Conservation (phyloP, 2,329 filamentous ascomycete genomes). For the Colletotrichum sansevieriae region DNA sequence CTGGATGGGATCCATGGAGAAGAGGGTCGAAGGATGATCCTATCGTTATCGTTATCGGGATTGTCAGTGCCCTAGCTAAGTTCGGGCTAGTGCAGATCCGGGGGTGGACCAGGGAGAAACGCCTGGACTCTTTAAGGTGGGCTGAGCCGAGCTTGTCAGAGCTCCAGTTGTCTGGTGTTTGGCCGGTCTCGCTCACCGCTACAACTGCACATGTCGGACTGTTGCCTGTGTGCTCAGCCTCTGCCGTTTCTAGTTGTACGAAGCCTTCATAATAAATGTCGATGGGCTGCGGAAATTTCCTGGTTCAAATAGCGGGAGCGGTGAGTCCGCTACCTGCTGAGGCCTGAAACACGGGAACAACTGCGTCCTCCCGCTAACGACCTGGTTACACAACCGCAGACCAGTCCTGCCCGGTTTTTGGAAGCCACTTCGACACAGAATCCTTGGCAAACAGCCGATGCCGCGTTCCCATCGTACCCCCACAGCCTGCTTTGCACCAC, state of each 20-base stretch:
- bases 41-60: slow-evolving; percentile 40
- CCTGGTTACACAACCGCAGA: slow-evolving; percentile 10
- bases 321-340: slow-evolving; percentile 13
- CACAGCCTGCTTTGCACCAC: slow-evolving; percentile 8
- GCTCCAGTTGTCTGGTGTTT: slow-evolving; percentile 32
- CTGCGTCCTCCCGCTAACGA: slow-evolving; percentile 4
- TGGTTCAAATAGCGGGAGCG: background rate
- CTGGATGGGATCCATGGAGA: slow-evolving; percentile 30
- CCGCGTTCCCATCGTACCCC: slow-evolving; percentile 20
- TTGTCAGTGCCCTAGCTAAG: slow-evolving; percentile 18
- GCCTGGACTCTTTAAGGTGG: slow-evolving; percentile 37
- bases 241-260: background rate
- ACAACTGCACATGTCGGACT: slow-evolving; percentile 8
- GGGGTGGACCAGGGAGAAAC: slow-evolving; percentile 38
- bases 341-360: slow-evolving; percentile 26
- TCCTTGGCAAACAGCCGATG: slow-evolving; percentile 17
- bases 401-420: slow-evolving; percentile 5
- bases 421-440: slow-evolving; percentile 3
- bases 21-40: slow-evolving; percentile 40
- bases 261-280: background rate
- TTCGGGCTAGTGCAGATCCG: slow-evolving; percentile 37
- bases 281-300: background rate
- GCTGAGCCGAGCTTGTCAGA: slow-evolving; percentile 30
- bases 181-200: slow-evolving; percentile 1
- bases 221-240: background rate